These are phyloP conservation scores for Ophiocordyceps unilateralis DNA, from an alignment of 2,329 filamentous ascomycete genomes.

Conservation along the genomic window DNA sequence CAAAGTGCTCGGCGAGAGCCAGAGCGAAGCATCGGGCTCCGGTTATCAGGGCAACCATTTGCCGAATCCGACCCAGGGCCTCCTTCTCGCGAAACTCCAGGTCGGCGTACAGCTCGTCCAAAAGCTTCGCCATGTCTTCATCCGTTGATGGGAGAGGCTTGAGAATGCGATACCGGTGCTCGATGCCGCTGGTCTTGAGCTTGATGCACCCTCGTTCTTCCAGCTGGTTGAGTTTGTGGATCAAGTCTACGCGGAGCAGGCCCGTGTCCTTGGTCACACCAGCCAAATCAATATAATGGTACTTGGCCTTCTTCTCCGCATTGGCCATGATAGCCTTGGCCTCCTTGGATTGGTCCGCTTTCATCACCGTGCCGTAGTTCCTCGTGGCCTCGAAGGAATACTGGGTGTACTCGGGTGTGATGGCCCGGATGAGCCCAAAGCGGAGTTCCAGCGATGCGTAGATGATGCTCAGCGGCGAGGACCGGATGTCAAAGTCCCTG, in stretches of 20 bases:
- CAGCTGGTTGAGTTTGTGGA: slow-evolving; percentile 37
- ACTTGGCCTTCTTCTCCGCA: slow-evolving; percentile 23
- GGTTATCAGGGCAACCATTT: slow-evolving; percentile 37
- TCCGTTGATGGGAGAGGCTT: slow-evolving; percentile 24
- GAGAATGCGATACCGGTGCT: slow-evolving; percentile 35
- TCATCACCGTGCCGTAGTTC: slow-evolving; percentile 13
- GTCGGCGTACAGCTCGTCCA: slow-evolving; percentile 27
- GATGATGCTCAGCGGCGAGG: slow-evolving; percentile 30
- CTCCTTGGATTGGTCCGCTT: slow-evolving; percentile 20
- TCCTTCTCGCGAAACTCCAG: slow-evolving; percentile 35
- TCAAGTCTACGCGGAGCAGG: slow-evolving; percentile 25
- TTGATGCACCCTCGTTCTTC: slow-evolving; percentile 30
- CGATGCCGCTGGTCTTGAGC: slow-evolving; percentile 32
- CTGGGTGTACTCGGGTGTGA: slow-evolving; percentile 36
- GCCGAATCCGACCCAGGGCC: slow-evolving; percentile 27
- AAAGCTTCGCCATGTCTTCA: slow-evolving; percentile 24
- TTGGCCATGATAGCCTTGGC: slow-evolving; percentile 24
- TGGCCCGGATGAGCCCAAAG: slow-evolving; percentile 36
- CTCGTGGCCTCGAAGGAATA: slow-evolving; percentile 30
- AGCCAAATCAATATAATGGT: slow-evolving; percentile 31
- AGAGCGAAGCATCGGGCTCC: slow-evolving; percentile 31
- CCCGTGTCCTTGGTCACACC: slow-evolving; percentile 12
- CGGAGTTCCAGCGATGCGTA: slow-evolving; percentile 44
- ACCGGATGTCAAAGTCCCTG: slow-evolving; percentile 34
- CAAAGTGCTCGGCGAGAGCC: slow-evolving; percentile 37